Evolutionary conservation across 192 early-diverging fungal species (phyloP).

Genomic region (Backusella macrospora): DNA sequence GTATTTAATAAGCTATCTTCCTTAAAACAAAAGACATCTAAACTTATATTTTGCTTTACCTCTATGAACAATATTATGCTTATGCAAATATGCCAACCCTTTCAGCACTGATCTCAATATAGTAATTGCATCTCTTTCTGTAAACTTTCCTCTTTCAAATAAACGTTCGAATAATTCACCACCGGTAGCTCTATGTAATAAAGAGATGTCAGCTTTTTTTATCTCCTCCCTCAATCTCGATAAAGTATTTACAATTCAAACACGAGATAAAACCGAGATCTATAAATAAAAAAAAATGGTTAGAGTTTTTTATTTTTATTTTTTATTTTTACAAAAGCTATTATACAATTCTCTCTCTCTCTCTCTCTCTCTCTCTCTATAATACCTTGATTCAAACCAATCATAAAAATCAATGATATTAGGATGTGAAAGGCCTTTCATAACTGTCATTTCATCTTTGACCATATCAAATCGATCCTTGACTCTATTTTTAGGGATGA

Average conservation of each 20-base stretch:
- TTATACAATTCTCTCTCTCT: background rate
- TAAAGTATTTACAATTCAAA: conserved; percentile 63
- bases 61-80: conserved; percentile 83
- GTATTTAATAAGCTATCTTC: too few species aligned
- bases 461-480: conserved; percentile 86
- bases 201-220: background rate
- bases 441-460: conserved; percentile 88
- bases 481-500: conserved; percentile 86
- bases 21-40: background rate
- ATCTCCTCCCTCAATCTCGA: background rate
- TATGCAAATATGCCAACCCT: conserved; percentile 85
- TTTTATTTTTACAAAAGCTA: background rate
- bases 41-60: conserved; percentile 38
- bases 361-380: too few species aligned
- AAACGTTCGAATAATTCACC: conserved; percentile 89
- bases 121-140: conserved; percentile 75
- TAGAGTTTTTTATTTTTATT: background rate
- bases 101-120: conserved; percentile 74
- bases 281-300: conserved; percentile 12
- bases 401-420: conserved; percentile 88
- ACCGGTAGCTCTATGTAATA: conserved; percentile 58
- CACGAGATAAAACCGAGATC: conserved; percentile 73
- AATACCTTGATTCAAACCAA: conserved; percentile 58
- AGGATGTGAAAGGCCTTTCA: conserved; percentile 81
- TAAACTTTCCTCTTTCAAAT: conserved; percentile 74